phyloP scores from a whole-genome alignment of 2,329 filamentous ascomycete genomes.

The Talaromyces sp. region DNA sequence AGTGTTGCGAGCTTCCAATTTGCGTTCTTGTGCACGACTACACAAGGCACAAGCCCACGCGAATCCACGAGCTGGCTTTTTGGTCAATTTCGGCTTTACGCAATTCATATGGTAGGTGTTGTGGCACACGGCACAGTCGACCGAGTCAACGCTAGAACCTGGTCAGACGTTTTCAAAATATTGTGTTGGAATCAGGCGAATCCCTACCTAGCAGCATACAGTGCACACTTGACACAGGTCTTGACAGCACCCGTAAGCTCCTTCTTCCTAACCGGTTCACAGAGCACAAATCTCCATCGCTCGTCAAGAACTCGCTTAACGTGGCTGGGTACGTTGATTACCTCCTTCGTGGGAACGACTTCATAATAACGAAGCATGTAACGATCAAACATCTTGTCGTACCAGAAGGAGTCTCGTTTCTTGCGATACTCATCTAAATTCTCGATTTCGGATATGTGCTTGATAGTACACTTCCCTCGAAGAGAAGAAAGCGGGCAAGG shows the following conservation, averaged over 20 bases:
- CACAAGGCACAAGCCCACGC: constrained; percentile 97
- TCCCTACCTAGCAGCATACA: constrained; percentile 83
- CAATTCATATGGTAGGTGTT: constrained; percentile 99
- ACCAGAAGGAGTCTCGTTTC: constrained; percentile 87
- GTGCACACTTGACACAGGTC: constrained; percentile 85
- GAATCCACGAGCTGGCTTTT: constrained; percentile 95
- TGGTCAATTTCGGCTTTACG: constrained; percentile 83
- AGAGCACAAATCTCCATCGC: constrained; percentile 92
- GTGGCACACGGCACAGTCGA: constrained; percentile 92
- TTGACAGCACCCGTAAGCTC: constrained; percentile 95
- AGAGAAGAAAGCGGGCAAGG: constrained; percentile 87
- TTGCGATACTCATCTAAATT: constrained; percentile 82
- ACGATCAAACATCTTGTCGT: constrained; percentile 93
- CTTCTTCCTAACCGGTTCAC: constrained; percentile 89
- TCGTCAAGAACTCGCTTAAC: constrained; percentile 96
- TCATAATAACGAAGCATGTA: constrained; percentile 99
- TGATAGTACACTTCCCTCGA: constrained; percentile 88
- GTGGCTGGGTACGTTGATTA: constrained; percentile 92
- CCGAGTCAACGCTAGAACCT: constrained; percentile 72
- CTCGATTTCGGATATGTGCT: constrained; percentile 80
- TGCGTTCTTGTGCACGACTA: constrained; percentile 91
- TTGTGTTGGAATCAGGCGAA: background rate
- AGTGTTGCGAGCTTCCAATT: constrained; percentile 83
- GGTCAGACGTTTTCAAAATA: background rate
- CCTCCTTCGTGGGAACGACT: constrained; percentile 82